Evolutionary conservation across 169 alveolate genomes (phyloP), one percentile per base, ranked within the genome.

Genomic region (Plasmodium coatneyi): DNA sequence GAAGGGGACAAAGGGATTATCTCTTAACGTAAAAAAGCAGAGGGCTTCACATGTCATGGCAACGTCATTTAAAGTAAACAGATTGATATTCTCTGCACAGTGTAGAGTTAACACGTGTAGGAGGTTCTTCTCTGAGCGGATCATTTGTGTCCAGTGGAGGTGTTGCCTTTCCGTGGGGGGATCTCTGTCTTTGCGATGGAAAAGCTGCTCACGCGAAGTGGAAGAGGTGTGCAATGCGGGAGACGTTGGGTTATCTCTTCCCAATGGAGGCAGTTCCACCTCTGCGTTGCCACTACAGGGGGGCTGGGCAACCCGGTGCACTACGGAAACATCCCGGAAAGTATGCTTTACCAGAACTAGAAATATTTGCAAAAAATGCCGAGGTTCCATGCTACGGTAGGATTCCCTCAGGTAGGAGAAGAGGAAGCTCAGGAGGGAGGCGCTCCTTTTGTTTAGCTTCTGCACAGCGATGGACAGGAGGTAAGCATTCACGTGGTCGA

Each of bases 401-500:
- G 30, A 56, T 14, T 36, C 41, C 22, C 70, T 56, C 25, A 87
- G 46, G 46, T 87, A 87, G 5, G 81, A 34, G 32, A 78, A 87
- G 30, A 87, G 43, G 19, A 87, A 87, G 71, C 43, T 87, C 46
- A 78, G 70, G 14, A 87, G 34, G n/a, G 22, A 5, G 9, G 82
- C 71, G 80, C 71, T 60, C 80, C 89, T 87, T 79, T 39, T 87
- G 71, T 87, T 87, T 41, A 79, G 70, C 22, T 39, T 60, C 80
- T 87, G 81, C 46, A 76, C 46, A n/a, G 93, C 93, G 41, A 87
- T 56, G 28, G 93, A 30, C 9, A 78, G 39, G 32, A 87, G 71
- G 80, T 78, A 87, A 7, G 80, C 93, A 46, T 87, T 87, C 49
- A 87, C 71, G 76, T 87, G 86, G 54, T 87, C 93, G 43, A 78